Base-by-base conservation (phyloP, 129 eudicot genomes). In the Erigeron canadensis region DNA sequence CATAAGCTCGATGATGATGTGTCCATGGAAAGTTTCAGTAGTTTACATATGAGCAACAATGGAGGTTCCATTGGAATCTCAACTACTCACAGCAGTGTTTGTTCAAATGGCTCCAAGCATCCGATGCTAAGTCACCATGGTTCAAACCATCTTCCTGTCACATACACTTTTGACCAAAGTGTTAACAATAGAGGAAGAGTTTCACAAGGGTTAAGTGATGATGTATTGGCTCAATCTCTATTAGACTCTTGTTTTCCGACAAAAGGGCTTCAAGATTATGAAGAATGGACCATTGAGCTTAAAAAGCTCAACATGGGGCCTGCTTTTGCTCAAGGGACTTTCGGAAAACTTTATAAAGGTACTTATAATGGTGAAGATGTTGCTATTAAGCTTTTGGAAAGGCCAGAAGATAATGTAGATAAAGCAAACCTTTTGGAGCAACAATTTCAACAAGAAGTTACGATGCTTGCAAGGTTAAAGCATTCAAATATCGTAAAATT, bases 381-480 rank as follows among this genome's bases (percentile, higher is more conserved):
- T 75, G 95, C 95, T 23, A 85, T 88, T 63, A 88, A 88, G 79
- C 87, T 88, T 75, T 50, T 88, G 73, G 95, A 88, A 80, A 88
- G 81, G 81, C 91, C 91, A 9, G 95, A 83, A 70, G 84, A 88
- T 64, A 81, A 88, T 50, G 59, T 50, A 8, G 97, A 90, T 60
- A 76, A 84, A 79, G 89, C 95, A 11, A 87, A 84, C 5, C 74
- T 85, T 79, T 85, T 90, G 91, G 96, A 90, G 79, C 91, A 90
- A 81, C 96, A 85, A 72, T 90, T 90, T 80, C 91, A 85, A 42
- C 96, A 90, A 44, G 97, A 90, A 75, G 97, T 90, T 3, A 87
- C 75, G 95, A 90, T 87, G 97, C 69, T 90, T 77, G 95, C 95
- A 34, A 70, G 69, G 5, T 48, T 83, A 75, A 90, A 71, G 83